Evolutionary conservation across 768 basidiomycete species (phyloP).

Genomic region (Sistotremastrum suecicum): DNA sequence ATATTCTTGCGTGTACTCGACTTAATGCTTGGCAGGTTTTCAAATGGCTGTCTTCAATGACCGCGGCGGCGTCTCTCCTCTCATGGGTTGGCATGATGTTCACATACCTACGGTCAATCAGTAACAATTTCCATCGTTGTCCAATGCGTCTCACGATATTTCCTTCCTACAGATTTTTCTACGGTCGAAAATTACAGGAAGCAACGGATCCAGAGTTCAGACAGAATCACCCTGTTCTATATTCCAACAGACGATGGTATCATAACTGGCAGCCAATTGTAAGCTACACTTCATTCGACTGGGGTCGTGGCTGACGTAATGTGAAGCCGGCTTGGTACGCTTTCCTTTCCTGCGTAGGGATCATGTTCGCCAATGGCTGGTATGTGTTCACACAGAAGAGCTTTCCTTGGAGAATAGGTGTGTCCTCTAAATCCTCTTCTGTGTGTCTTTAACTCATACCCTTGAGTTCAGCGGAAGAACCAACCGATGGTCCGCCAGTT

Average conservation of each 20-base stretch:
- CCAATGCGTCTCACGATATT: neutral
- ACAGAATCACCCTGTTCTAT: too few species aligned
- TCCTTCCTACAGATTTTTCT: too few species aligned
- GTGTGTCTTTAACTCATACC: too few species aligned
- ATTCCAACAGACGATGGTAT: too few species aligned
- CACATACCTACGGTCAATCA: conserved; percentile 5
- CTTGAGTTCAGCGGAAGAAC: too few species aligned
- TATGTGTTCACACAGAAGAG: conserved; percentile 2
- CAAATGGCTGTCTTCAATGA: conserved; percentile 4
- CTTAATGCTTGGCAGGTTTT: conserved; percentile 1
- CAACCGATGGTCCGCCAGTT: too few species aligned
- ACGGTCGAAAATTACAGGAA: too few species aligned
- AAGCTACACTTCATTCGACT: too few species aligned
- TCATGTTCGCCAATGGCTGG: conserved; percentile 9
- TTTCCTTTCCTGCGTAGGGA: conserved; percentile 5
- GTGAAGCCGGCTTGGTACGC: conserved; percentile 2
- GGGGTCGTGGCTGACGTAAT: too few species aligned
- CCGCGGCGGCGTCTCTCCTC: neutral
- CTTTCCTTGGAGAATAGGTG: neutral
- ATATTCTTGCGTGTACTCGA: neutral
- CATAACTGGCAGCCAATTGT: too few species aligned
- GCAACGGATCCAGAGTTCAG: too few species aligned
- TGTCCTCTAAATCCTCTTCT: too few species aligned
- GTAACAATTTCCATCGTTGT: neutral
- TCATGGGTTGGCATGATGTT: conserved; percentile 2